Evolutionary conservation across 2,329 filamentous ascomycete species (phyloP).

Genomic region (Colletotrichum musae): DNA sequence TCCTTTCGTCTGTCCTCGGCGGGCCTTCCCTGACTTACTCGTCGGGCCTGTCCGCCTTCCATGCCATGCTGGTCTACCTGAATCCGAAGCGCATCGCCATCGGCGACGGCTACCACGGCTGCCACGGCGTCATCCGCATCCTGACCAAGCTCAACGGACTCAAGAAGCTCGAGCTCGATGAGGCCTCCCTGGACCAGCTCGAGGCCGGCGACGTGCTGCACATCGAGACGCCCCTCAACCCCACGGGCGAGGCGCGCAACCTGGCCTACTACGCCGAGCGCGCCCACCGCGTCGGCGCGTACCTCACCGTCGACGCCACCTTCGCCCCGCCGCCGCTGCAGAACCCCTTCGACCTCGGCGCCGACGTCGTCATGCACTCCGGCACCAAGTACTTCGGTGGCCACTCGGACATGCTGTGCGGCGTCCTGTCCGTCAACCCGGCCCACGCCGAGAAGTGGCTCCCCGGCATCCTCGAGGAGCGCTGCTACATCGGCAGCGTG

Average conservation of each 20-base stretch:
- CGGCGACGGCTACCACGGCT: constrained; percentile 91
- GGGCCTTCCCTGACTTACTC: constrained; percentile 82
- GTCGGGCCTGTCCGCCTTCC: constrained; percentile 89
- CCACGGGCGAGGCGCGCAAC: constrained; percentile 84
- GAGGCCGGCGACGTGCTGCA: constrained; percentile 87
- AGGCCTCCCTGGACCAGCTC: constrained; percentile 68
- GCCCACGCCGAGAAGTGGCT: constrained; percentile 68
- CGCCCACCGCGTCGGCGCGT: constrained; percentile 81
- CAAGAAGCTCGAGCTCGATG: constrained; percentile 74
- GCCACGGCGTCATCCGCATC: constrained; percentile 85
- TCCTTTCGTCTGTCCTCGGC: constrained; percentile 81
- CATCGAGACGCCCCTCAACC: constrained; percentile 95
- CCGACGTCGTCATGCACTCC: constrained; percentile 90
- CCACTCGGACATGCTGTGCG: constrained; percentile 93
- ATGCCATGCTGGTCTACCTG: constrained; percentile 86
- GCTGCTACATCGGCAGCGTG: constrained; percentile 83
- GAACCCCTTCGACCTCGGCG: constrained; percentile 86
- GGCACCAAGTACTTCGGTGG: constrained; percentile 98
- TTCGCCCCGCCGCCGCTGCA: constrained; percentile 93
- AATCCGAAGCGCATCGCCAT: constrained; percentile 89
- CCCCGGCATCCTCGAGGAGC: constrained; percentile 74
- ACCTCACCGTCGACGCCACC: constrained; percentile 88
- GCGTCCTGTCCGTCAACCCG: constrained; percentile 79
- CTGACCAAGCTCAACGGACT: constrained; percentile 83
- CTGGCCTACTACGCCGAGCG: constrained; percentile 79